Evolutionary conservation across 441 rosid genomes (phyloP).

Genomic region (Lepidium campestre): DNA sequence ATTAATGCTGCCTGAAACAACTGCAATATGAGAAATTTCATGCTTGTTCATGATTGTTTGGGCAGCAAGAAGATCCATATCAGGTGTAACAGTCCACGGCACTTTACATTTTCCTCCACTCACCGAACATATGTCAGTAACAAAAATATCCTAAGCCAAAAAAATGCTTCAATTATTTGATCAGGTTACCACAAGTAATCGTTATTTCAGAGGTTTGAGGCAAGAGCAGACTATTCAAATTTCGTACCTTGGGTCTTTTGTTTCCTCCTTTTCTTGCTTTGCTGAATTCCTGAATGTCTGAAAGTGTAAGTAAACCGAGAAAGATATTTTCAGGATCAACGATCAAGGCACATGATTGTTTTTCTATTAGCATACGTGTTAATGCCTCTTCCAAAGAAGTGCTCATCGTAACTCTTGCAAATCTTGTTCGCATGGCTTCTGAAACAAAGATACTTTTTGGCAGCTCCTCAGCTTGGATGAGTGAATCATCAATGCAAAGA

Average conservation of each 20-base stretch:
- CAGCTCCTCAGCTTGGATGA: slow-evolving; percentile 33
- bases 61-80: slow-evolving; percentile 69
- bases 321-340: slow-evolving; percentile 56
- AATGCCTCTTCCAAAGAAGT: slow-evolving; percentile 71
- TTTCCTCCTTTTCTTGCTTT: slow-evolving; percentile 35
- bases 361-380: slow-evolving; percentile 75
- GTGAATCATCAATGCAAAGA: slow-evolving; percentile 65
- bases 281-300: slow-evolving; percentile 61
- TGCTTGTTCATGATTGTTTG: slow-evolving; percentile 50
- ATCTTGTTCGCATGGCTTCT: slow-evolving; percentile 91
- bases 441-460: slow-evolving; percentile 51
- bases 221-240: not conserved
- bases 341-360: slow-evolving; percentile 82
- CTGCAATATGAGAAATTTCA: slow-evolving; percentile 58
- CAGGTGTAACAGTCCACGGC: slow-evolving; percentile 64
- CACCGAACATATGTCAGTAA: slow-evolving; percentile 53
- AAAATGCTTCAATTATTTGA: not conserved
- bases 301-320: slow-evolving; percentile 65
- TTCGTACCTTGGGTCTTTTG: slow-evolving; percentile 46
- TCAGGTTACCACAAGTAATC: not conserved
- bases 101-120: slow-evolving; percentile 46
- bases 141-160: slow-evolving; percentile 51
- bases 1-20: slow-evolving; percentile 49
- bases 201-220: not conserved
- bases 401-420: slow-evolving; percentile 56